Base-by-base conservation (phyloP, 352 stramenopile genomes). In the Halophytophthora batemanensis region DNA sequence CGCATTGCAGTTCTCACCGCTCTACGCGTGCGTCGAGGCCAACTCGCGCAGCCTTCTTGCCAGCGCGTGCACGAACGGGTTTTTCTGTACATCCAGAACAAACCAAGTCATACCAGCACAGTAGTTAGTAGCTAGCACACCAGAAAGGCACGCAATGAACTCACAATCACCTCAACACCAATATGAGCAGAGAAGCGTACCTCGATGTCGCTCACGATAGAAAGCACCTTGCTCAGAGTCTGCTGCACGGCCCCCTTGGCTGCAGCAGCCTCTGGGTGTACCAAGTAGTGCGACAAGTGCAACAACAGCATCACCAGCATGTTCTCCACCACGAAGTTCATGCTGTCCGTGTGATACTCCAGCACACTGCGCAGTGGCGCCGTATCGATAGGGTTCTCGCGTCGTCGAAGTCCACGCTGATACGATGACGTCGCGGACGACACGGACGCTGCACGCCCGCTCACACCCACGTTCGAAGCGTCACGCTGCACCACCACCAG, bases 281-380 rank as follows among this genome's bases (percentile, higher is more conserved):
- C 49, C 34, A 82, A 31, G 56, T 82, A 90, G 64, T 91, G 82
- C 19, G 64, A 53, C 25, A 90, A 82, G 59, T 93, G 82, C 21
- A 84, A 65, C 42, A 85, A 39, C 39, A 91, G 64, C 47, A 90
- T 65, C 17, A 87, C 71, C 14, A 79, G 62, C 70, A 87, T 83
- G 64, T 90, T 90, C 68, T 93, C 80, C 15, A 86, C 66, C 35
- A 89, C 59, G 40, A 93, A 93, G 12, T 65, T 55, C 58, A 90
- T 54, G 46, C 78, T 91, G 47, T 93, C 82, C 15, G 55, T 54
- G 59, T 93, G 74, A 50, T 91, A 89, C 56, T 89, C 80, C n/a
- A 86, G 45, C 49, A 89, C 64, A 58, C 64, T 80, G 49, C 76
- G 63, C 39, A 74, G 29, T 49, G 75, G 69, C 18, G 58, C 53